Evolutionary conservation across 768 basidiomycete species (phyloP).

Genomic region (Dacryopinax primogenitus): DNA sequence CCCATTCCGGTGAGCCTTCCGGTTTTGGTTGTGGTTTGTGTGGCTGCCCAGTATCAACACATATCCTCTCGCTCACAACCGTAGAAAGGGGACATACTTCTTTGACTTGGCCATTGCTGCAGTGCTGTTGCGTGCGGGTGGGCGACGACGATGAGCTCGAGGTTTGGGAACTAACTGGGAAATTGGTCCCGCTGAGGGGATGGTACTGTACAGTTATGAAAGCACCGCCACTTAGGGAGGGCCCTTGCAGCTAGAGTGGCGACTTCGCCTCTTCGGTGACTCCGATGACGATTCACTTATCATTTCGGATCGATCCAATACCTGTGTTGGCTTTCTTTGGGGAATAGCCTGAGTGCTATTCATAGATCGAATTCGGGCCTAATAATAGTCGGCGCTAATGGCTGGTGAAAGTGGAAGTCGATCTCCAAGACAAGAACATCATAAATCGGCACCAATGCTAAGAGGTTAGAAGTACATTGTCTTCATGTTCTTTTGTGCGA

Average conservation of each 20-base stretch:
- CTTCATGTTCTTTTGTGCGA: not conserved
- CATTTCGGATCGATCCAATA: too few species aligned
- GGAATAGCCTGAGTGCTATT: too few species aligned
- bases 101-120: constrained; percentile 87
- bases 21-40: constrained; percentile 91
- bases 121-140: not conserved
- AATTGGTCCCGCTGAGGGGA: not conserved
- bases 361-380: too few species aligned
- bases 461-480: not conserved
- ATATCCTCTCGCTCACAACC: not conserved
- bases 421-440: too few species aligned
- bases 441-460: too few species aligned
- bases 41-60: constrained; percentile 38
- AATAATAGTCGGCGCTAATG: too few species aligned
- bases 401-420: too few species aligned
- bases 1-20: constrained; percentile 96
- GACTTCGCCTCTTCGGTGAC: too few species aligned
- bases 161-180: not conserved
- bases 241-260: too few species aligned
- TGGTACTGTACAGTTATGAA: not conserved
- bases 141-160: not conserved
- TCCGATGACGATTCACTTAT: too few species aligned
- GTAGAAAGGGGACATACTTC: constrained; percentile 46
- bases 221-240: not conserved
- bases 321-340: too few species aligned